phyloP scores from a whole-genome alignment of 106 monocot species.

The Phalaenopsis aphrodite region DNA sequence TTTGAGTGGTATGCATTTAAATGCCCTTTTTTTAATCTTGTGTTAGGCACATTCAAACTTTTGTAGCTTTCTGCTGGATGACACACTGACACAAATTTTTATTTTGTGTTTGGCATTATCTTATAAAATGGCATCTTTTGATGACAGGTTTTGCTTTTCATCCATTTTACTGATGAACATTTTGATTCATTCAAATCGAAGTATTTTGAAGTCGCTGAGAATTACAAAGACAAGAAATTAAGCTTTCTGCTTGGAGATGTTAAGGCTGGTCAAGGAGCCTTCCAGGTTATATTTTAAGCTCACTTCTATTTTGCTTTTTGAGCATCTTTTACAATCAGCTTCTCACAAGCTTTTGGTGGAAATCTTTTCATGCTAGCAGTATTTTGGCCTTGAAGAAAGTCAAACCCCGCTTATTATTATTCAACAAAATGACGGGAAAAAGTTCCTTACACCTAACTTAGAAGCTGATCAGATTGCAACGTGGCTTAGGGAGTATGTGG shows the following conservation, averaged over 20 bases:
- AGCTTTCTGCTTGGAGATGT: constrained; percentile 80
- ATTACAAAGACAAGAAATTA: constrained; percentile 44
- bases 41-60: constrained; percentile 1
- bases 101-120: neutral
- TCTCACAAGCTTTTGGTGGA: constrained; percentile 6
- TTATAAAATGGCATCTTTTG: constrained; percentile 5
- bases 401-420: constrained; percentile 69
- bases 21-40: neutral
- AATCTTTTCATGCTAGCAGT: constrained; percentile 39
- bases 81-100: neutral
- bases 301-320: neutral
- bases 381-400: constrained; percentile 65
- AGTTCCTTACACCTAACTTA: constrained; percentile 66
- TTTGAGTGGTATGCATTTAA: no score
- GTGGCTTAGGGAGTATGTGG: constrained; percentile 72
- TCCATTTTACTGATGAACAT: constrained; percentile 47
- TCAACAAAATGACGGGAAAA: constrained; percentile 46
- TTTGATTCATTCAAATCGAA: constrained; percentile 64
- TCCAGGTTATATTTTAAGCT: constrained; percentile 49
- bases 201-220: constrained; percentile 43
- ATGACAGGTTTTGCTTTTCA: constrained; percentile 71
- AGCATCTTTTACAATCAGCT: neutral
- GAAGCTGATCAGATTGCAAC: constrained; percentile 52
- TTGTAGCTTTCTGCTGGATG: neutral
- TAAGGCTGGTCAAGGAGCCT: constrained; percentile 64